Base-by-base conservation (phyloP, 2,329 filamentous ascomycete species). In the Epichloe glyceriae region DNA sequence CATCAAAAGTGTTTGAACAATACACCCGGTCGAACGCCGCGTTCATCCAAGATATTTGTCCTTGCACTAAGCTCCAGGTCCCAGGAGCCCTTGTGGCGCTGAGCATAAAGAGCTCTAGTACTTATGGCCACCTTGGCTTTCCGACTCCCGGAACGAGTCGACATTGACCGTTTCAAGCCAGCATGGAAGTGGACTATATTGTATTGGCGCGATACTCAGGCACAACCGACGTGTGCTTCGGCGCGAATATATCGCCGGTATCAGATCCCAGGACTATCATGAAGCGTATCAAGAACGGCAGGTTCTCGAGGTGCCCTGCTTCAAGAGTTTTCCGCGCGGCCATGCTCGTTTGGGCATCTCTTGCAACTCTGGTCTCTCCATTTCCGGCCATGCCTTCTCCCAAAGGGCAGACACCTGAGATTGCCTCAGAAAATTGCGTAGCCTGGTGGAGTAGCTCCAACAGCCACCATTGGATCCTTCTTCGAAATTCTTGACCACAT, bases 401-500 rank as follows among this genome's bases (percentile, higher is more conserved):
- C 70, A 73, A 7, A 65, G 60, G 26, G 60, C 56, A 15, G 62
- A 56, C 15, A 71, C 62, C 7, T 65, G 66, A 1, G 55, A 57
- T 55, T 74, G 72, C 22, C 65, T 60, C 42, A 74, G 58, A 17
- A 74, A 57, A 54, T 74, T 74, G 37, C 70, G 67, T 58, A 75
- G 67, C 46, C 71, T 60, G 2, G 65, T 65, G 19, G 68, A 68
- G 54, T 73, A 73, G 4, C 66, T 65, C 72, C 72, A 75, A 20
- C 67, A 62, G 45, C 66, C 67, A 47, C 64, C 64, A 43, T 61
- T 65, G 41, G 63, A 57, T 2, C 66, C 65, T 26, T 72, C 69
- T 40, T 74, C 69, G 46, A 72, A 73, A 56, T 75, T 72, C 53
- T 71, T 71, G 37, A 71, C 67, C 22, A 75, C 65, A 51, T 75